Percentiles rank a stretch among this genome's conserved stretches.
Evolutionary conservation across 75 land plant genomes (phyloP).

Genomic region (Gnetum montanum): DNA sequence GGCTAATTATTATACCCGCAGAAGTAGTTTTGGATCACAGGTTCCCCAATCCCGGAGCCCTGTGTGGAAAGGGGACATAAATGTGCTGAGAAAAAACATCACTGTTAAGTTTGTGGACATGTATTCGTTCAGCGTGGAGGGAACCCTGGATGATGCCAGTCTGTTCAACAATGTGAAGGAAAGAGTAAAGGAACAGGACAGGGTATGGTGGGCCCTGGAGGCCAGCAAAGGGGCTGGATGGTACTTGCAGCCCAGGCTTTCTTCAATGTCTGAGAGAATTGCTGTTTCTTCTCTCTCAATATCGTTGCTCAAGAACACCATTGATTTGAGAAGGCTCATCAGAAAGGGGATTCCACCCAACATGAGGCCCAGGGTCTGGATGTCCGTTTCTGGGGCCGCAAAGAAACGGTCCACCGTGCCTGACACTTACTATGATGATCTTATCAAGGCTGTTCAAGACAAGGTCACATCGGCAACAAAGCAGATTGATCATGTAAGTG

Average conservation of each 20-base stretch:
- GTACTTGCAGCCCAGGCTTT: slow-evolving; percentile 68
- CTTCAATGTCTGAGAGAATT: slow-evolving; percentile 43
- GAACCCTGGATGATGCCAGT: slow-evolving; percentile 78
- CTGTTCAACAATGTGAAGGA: slow-evolving; percentile 78
- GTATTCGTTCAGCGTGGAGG: slow-evolving; percentile 81
- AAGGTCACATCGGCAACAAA: slow-evolving; percentile 71
- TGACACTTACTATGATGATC: slow-evolving; percentile 78
- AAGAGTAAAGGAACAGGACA: slow-evolving; percentile 71
- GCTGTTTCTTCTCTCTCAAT: slow-evolving; percentile 34
- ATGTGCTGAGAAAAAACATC: slow-evolving; percentile 28
- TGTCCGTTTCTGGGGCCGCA: slow-evolving; percentile 76
- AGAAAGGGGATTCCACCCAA: slow-evolving; percentile 87
- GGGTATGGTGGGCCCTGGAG: slow-evolving; percentile 85
- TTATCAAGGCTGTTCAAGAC: slow-evolving; percentile 55
- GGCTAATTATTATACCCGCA: too few relatives aligned
- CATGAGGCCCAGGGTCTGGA: slow-evolving; percentile 83
- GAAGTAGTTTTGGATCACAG: too few relatives aligned
- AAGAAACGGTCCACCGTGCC: slow-evolving; percentile 85
- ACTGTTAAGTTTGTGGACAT: slow-evolving; percentile 76
- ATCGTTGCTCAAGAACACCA: slow-evolving; percentile 19
- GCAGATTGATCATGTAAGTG: slow-evolving; percentile 95
- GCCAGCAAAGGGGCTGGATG: slow-evolving; percentile 84
- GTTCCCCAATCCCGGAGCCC: too few relatives aligned
- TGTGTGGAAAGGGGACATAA: slow-evolving; percentile 5
- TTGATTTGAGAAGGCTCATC: slow-evolving; percentile 72